Percentiles rank a stretch among this genome's conserved stretches.
Conservation (phyloP, 2,329 filamentous ascomycete species). For the Cercospora sp. region DNA sequence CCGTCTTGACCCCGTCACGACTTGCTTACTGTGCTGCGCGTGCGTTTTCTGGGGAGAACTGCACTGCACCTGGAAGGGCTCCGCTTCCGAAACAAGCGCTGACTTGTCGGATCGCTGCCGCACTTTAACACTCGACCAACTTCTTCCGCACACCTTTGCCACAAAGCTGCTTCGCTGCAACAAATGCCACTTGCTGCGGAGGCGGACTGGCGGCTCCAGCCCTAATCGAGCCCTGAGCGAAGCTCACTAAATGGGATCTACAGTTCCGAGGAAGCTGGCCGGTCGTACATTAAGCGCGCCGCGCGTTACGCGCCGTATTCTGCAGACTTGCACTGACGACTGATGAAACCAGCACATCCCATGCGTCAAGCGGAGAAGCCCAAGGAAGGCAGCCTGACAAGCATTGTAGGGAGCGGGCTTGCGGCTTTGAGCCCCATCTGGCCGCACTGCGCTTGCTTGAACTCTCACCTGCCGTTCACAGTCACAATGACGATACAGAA, state of each 20-base stretch:
- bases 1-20: background rate
- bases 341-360: background rate
- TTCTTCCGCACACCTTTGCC: background rate
- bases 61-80: background rate
- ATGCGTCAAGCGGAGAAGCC: background rate
- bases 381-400: background rate
- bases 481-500: background rate
- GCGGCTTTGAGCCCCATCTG: background rate
- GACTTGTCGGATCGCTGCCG: background rate
- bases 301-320: background rate
- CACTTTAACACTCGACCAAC: background rate
- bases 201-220: background rate
- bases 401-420: background rate
- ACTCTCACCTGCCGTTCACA: background rate
- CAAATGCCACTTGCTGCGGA: background rate
- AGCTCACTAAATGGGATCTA: background rate
- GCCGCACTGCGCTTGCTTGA: background rate
- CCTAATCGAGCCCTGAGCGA: background rate
- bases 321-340: background rate
- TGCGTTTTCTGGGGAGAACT: background rate
- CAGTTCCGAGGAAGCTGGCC: background rate
- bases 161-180: background rate
- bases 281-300: background rate
- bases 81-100: background rate
- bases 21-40: background rate